phyloP scores from a whole-genome alignment of 192 early-diverging fungal species.

The Coemansia erecta region DNA sequence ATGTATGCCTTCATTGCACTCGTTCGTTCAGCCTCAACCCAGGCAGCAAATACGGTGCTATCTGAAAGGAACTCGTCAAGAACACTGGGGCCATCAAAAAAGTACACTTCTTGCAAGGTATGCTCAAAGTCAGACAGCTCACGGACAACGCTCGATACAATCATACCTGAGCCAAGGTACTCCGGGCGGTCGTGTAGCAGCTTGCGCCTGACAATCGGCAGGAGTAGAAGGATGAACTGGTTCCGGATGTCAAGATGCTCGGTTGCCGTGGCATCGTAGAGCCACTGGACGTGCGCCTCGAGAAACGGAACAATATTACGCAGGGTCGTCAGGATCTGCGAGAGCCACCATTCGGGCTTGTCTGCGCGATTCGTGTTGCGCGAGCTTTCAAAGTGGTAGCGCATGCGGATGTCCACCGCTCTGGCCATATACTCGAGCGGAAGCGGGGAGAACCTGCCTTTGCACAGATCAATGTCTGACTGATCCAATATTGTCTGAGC shows the following conservation, averaged over 20 bases:
- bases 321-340: conserved; percentile 58
- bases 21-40: conserved; percentile 67
- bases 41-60: conserved; percentile 59
- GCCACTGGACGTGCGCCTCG: conserved; percentile 59
- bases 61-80: conserved; percentile 59
- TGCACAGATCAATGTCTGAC: conserved; percentile 5
- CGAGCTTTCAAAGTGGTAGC: conserved; percentile 70
- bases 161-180: conserved; percentile 56
- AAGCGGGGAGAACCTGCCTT: conserved; percentile 28
- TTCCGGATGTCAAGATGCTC: conserved; percentile 59
- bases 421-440: conserved; percentile 57
- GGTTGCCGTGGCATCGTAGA: conserved; percentile 53
- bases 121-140: conserved; percentile 69
- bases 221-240: conserved; percentile 62
- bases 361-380: conserved; percentile 71
- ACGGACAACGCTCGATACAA: conserved; percentile 65
- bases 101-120: conserved; percentile 62
- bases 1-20: conserved; percentile 61
- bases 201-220: conserved; percentile 59
- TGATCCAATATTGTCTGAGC: conserved; percentile 12
- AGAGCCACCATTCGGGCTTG: conserved; percentile 81
- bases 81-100: conserved; percentile 35
- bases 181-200: conserved; percentile 53
- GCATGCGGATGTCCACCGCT: conserved; percentile 63
- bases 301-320: conserved; percentile 65